phyloP scores from a whole-genome alignment of 257 asterid genomes.

The Solanum medicagineum region DNA sequence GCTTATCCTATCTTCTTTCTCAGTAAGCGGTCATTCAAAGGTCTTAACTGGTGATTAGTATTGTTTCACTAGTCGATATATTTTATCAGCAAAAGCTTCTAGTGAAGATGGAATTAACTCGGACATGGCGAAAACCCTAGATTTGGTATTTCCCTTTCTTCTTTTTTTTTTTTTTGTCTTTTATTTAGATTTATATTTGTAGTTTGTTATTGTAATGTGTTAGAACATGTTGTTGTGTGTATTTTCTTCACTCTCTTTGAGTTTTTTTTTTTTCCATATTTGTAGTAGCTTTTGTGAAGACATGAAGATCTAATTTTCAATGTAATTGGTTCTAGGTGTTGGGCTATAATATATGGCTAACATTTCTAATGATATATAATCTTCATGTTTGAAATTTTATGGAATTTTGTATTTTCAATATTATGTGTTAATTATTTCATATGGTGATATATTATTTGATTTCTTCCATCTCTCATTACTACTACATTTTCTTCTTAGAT shows the following conservation, averaged over 20 bases:
- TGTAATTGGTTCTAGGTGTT: neutral
- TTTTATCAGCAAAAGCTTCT: slow-evolving; percentile 3
- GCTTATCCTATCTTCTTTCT: neutral
- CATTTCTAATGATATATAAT: neutral
- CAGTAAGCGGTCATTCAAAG: neutral
- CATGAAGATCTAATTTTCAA: slow-evolving; percentile 5
- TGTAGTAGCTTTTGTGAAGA: neutral
- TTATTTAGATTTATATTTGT: neutral
- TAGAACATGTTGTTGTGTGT: neutral
- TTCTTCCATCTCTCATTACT: neutral
- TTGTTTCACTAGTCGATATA: neutral
- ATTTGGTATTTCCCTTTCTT: slow-evolving; percentile 29
- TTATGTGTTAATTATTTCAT: neutral
- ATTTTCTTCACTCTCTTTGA: slow-evolving; percentile 2
- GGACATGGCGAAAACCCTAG: slow-evolving; percentile 38
- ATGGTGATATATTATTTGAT: neutral
- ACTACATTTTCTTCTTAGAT: neutral
- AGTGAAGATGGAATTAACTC: neutral
- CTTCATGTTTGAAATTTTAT: neutral
- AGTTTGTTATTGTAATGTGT: neutral
- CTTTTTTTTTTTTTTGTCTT: neutral
- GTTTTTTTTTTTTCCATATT: neutral
- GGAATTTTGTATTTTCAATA: neutral
- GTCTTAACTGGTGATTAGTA: neutral
- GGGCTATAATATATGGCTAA: neutral